phyloP scores from a whole-genome alignment of 2,329 filamentous ascomycete genomes.

The Onygenales sp. region DNA sequence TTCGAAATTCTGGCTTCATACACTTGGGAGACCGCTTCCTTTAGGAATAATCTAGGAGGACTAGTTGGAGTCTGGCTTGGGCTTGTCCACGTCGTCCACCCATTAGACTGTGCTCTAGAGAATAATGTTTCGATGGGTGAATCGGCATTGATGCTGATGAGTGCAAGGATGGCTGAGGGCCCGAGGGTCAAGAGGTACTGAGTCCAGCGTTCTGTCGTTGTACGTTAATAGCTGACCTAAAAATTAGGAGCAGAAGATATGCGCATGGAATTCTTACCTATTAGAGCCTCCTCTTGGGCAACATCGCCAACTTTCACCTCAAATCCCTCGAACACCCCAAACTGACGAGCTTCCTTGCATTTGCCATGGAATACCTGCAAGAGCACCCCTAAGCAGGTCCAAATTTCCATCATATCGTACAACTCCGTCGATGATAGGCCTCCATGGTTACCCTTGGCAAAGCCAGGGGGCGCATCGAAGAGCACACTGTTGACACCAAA shows the following conservation, averaged over 20 bases:
- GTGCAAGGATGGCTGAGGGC: slow-evolving; percentile 44
- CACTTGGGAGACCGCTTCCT: slow-evolving; percentile 49
- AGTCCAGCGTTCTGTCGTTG: slow-evolving; percentile 48
- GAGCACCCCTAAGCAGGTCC: slow-evolving; percentile 50
- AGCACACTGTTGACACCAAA: slow-evolving; percentile 45
- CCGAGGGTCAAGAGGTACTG: slow-evolving; percentile 51
- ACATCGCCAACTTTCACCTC: slow-evolving; percentile 36
- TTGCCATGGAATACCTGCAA: slow-evolving; percentile 47
- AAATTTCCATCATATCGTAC: slow-evolving; percentile 56
- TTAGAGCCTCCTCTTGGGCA: slow-evolving; percentile 39
- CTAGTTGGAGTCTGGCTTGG: slow-evolving; percentile 30
- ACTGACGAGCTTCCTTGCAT: slow-evolving; percentile 43
- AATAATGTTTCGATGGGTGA: slow-evolving; percentile 39
- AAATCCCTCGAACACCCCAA: slow-evolving; percentile 48
- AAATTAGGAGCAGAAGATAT: background rate
- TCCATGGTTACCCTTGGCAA: slow-evolving; percentile 46
- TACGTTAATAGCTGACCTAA: slow-evolving; percentile 9
- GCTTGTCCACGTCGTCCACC: slow-evolving; percentile 49
- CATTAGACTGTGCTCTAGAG: slow-evolving; percentile 41
- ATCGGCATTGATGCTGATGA: slow-evolving; percentile 34
- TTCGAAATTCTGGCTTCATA: slow-evolving; percentile 40
- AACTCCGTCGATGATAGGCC: slow-evolving; percentile 48
- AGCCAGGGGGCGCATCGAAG: slow-evolving; percentile 48
- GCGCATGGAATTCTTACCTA: slow-evolving; percentile 35
- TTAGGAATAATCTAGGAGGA: slow-evolving; percentile 48